phyloP scores from a whole-genome alignment of 2,329 filamentous ascomycete genomes.

The Trichophyton rubrum region DNA sequence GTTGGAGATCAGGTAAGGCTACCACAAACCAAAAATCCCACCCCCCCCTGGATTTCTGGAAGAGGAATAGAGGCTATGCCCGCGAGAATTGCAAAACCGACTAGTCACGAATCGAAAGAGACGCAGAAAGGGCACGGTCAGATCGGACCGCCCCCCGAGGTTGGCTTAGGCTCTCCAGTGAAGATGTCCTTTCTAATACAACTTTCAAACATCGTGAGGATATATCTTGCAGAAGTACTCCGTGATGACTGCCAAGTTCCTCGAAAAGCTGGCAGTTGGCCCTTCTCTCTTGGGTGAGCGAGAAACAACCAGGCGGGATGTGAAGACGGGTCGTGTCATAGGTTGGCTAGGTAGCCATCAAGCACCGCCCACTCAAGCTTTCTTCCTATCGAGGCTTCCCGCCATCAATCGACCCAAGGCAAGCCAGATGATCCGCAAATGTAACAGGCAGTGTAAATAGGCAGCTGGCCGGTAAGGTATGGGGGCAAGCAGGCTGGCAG shows the following conservation, averaged over 20 bases:
- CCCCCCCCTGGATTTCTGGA: not conserved
- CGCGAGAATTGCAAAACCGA: conserved; percentile 4
- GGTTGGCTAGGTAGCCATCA: not conserved
- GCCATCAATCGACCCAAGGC: not conserved
- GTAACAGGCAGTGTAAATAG: not conserved
- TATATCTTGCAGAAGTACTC: not conserved
- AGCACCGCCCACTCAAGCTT: not conserved
- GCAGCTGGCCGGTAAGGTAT: not conserved
- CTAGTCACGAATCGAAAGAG: not conserved
- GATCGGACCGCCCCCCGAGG: conserved; percentile 4
- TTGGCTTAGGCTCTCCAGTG: not conserved
- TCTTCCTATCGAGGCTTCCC: not conserved
- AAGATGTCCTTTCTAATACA: not conserved
- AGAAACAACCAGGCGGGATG: not conserved
- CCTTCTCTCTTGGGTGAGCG: not conserved
- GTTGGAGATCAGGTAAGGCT: conserved; percentile 2
- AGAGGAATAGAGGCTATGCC: not conserved
- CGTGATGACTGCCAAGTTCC: not conserved
- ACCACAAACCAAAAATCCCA: not conserved
- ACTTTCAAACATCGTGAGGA: not conserved
- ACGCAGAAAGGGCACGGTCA: not conserved
- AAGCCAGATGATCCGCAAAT: conserved; percentile 6
- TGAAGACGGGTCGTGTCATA: not conserved
- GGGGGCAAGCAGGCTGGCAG: not conserved
- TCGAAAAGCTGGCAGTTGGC: not conserved